These are phyloP conservation scores for Skeletonema menzelii DNA, from an alignment of 108 stramenopile genomes.

Conservation along the genomic window DNA sequence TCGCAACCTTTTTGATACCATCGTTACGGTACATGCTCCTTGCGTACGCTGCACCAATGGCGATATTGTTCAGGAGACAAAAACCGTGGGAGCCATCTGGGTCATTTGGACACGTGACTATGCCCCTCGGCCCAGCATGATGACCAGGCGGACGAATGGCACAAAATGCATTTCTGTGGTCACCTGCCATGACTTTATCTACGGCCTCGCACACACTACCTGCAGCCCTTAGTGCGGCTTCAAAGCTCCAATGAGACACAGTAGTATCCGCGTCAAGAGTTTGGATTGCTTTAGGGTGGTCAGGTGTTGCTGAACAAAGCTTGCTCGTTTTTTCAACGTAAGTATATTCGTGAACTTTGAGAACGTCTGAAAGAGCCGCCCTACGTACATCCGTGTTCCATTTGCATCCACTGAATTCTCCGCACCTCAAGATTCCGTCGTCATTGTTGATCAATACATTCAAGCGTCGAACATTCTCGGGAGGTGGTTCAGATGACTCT, in stretches of 20 bases:
- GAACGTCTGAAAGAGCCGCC: slow-evolving; percentile 80
- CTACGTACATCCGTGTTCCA: slow-evolving; percentile 79
- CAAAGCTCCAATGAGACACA: slow-evolving; percentile 89
- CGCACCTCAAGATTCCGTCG: slow-evolving; percentile 76
- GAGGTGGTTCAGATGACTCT: slow-evolving; percentile 67
- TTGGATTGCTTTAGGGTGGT: slow-evolving; percentile 81
- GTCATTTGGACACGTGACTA: slow-evolving; percentile 91
- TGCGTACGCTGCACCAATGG: slow-evolving; percentile 98
- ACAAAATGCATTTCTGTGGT: slow-evolving; percentile 90
- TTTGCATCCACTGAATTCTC: slow-evolving; percentile 64
- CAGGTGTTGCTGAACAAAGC: slow-evolving; percentile 76
- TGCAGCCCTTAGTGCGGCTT: slow-evolving; percentile 86
- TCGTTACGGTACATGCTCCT: slow-evolving; percentile 84
- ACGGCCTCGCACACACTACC: slow-evolving; percentile 90
- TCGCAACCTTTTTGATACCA: slow-evolving; percentile 83
- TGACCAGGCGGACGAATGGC: slow-evolving; percentile 98
- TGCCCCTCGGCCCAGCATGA: slow-evolving; percentile 95
- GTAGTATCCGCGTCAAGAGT: slow-evolving; percentile 88
- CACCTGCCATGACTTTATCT: slow-evolving; percentile 81
- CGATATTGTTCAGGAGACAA: slow-evolving; percentile 99
- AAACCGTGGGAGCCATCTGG: slow-evolving; percentile 93
- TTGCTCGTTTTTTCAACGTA: slow-evolving; percentile 86
- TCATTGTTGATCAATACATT: slow-evolving; percentile 78
- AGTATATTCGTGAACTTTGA: slow-evolving; percentile 89
- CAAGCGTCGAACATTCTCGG: slow-evolving; percentile 86